Base-by-base conservation (phyloP, 2,329 filamentous ascomycete genomes). In the Xylaria sp. region DNA sequence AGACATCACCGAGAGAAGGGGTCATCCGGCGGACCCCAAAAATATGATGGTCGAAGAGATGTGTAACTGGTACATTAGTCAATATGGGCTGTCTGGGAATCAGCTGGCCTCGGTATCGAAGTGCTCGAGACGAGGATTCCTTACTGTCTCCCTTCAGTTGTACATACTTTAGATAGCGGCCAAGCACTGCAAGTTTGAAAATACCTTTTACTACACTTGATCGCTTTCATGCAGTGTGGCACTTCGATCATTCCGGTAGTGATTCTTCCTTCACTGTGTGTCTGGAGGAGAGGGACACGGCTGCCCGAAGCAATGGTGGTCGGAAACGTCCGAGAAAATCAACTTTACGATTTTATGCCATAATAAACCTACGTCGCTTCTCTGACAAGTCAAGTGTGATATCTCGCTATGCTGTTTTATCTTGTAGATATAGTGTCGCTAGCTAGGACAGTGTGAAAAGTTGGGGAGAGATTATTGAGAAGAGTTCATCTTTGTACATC, bases 101-200 rank as follows among this genome's bases (percentile, higher is more conserved):
- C 63, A 65, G 58, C 58, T 67, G 59, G 54, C 50, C 69, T 73
- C 73, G 70, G 66, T 67, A 74, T 76, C 74, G 74, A 76, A 76
- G 74, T 75, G 74, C 74, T 76, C 74, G 74, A 73, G 70, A 74
- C 71, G 73, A 74, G 70, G 66, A 57, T 56, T 46, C 59, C 61
- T 59, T 49, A 64, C 67, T 63, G 65, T 57, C 57, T 69, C 58
- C 67, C 59, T 65, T 64, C 61, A 65, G 65, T 63, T 70, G 68
- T 72, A 73, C 67, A 73, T 71, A 73, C 47, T 61, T 67, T 67
- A 68, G 65, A 69, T 69, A 66, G 66, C 51, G 47, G 66, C 46
- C 55, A 62, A 57, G 59, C 45, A 65, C 52, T 59, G 37, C 57
- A 59, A 40, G 47, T 61, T 56, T 42, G 52, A 63, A 65, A 58